Percentiles rank a stretch among this genome's conserved stretches.
phyloP scores from a whole-genome alignment of 805 yeast genomes.

The Candida piceae region DNA sequence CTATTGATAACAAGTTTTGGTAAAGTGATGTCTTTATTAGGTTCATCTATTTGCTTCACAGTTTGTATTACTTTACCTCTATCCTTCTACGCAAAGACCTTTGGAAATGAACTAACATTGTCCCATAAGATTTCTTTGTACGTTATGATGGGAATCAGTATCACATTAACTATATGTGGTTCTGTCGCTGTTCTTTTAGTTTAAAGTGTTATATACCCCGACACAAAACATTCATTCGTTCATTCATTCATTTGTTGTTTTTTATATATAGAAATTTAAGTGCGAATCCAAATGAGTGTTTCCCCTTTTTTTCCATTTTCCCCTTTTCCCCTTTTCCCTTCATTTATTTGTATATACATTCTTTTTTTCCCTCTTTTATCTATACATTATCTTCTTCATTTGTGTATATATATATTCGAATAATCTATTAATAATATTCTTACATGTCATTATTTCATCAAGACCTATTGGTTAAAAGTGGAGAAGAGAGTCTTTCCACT shows the following conservation, averaged over 20 bases:
- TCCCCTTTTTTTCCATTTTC: conserved; percentile 19
- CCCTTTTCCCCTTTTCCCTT: conserved; percentile 22
- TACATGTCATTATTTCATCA: conserved; percentile 12
- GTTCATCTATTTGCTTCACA: conserved; percentile 73
- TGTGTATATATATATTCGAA: too few species aligned
- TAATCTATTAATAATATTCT: too few species aligned
- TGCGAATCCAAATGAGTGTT: too few species aligned
- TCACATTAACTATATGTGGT: conserved; percentile 50
- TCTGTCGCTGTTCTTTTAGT: conserved; percentile 45
- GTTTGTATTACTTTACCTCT: conserved; percentile 79
- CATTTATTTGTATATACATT: not conserved
- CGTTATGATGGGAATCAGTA: conserved; percentile 40
- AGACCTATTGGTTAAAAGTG: conserved; percentile 13
- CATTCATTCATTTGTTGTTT: not conserved
- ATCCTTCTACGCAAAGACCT: conserved; percentile 59
- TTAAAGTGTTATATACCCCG: too few species aligned
- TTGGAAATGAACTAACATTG: conserved; percentile 37
- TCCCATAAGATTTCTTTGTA: conserved; percentile 37
- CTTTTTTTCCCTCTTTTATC: not conserved
- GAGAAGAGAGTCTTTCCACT: conserved; percentile 25
- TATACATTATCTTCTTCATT: too few species aligned
- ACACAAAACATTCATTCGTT: too few species aligned
- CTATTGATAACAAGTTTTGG: conserved; percentile 75
- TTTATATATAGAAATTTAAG: too few species aligned
- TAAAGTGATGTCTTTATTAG: conserved; percentile 72